A percentile compares a stretch with the other conserved stretches of the same genome.
phyloP scores from a whole-genome alignment of 2,329 filamentous ascomycete species.

The Apiospora saccharicola region DNA sequence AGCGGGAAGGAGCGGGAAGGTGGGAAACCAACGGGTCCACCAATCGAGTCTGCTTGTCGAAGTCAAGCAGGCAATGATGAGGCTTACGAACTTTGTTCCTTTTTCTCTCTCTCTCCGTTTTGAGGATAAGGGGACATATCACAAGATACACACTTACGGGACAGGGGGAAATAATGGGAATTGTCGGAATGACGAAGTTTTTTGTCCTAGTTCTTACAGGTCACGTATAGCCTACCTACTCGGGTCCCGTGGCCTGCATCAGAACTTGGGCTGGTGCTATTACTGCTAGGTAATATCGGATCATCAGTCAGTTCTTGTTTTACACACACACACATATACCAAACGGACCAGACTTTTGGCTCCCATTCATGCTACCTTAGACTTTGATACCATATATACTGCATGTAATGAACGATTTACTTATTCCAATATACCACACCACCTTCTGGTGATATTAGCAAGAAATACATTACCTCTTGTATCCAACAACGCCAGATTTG shows the following conservation, averaged over 20 bases:
- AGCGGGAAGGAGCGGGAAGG: slow-evolving; percentile 3
- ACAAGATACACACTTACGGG: not conserved
- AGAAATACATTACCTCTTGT: not conserved
- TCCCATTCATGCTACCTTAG: not conserved
- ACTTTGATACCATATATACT: slow-evolving; percentile 8
- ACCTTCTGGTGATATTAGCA: not conserved
- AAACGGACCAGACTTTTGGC: not conserved
- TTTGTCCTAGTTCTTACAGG: not conserved
- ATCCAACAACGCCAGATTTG: not conserved
- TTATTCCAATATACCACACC: not conserved
- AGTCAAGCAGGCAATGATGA: slow-evolving; percentile 15
- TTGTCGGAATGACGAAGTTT: not conserved
- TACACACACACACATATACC: not conserved
- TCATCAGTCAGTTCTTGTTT: slow-evolving; percentile 21
- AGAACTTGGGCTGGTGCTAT: slow-evolving; percentile 9
- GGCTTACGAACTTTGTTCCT: slow-evolving; percentile 5
- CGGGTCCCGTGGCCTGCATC: not conserved
- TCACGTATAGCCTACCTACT: not conserved
- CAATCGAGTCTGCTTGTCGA: slow-evolving; percentile 9
- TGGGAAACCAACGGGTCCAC: not conserved
- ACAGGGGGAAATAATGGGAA: not conserved
- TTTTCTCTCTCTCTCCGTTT: not conserved
- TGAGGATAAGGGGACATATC: not conserved
- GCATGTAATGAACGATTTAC: slow-evolving; percentile 7
- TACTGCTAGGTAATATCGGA: slow-evolving; percentile 23